Conservation (phyloP, 1,139 yeast genomes). For the Blastobotrys petasosporus region DNA sequence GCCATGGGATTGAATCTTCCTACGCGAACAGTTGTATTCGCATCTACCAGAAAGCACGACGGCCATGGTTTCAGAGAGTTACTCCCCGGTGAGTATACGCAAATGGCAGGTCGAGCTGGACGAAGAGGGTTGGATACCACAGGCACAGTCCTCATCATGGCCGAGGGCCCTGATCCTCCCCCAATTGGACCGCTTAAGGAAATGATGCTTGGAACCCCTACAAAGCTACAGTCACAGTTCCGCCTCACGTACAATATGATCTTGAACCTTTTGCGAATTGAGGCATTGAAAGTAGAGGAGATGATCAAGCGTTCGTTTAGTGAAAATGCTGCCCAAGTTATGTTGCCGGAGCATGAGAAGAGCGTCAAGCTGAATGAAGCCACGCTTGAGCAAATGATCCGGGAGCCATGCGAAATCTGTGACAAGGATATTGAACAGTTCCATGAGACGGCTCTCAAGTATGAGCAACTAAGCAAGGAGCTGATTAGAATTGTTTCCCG, state of each 20-base stretch:
- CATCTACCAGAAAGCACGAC: constrained; percentile 81
- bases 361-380: constrained; percentile 50
- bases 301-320: constrained; percentile 95
- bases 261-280: constrained; percentile 80
- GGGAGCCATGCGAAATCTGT: constrained; percentile 39
- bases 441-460: constrained; percentile 42
- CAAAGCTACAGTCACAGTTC: constrained; percentile 85
- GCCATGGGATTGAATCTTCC: constrained; percentile 98
- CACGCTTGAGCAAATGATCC: constrained; percentile 40
- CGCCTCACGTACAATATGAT: constrained; percentile 95
- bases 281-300: constrained; percentile 91
- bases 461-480: constrained; percentile 37
- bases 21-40: constrained; percentile 90
- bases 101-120: constrained; percentile 99
- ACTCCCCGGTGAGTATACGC: constrained; percentile 94
- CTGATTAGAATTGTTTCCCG: constrained; percentile 46
- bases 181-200: constrained; percentile 54
- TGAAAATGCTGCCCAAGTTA: constrained; percentile 80
- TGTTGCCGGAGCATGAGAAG: constrained; percentile 80
- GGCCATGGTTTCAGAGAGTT: constrained; percentile 76
- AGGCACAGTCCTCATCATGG: constrained; percentile 95
- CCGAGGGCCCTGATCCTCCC: constrained; percentile 61
- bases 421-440: constrained; percentile 40
- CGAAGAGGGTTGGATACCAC: constrained; percentile 91
- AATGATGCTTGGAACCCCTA: constrained; percentile 80